Evolutionary conservation across 2,329 filamentous ascomycete genomes (phyloP).

Genomic region (Xylariaceae sp.): DNA sequence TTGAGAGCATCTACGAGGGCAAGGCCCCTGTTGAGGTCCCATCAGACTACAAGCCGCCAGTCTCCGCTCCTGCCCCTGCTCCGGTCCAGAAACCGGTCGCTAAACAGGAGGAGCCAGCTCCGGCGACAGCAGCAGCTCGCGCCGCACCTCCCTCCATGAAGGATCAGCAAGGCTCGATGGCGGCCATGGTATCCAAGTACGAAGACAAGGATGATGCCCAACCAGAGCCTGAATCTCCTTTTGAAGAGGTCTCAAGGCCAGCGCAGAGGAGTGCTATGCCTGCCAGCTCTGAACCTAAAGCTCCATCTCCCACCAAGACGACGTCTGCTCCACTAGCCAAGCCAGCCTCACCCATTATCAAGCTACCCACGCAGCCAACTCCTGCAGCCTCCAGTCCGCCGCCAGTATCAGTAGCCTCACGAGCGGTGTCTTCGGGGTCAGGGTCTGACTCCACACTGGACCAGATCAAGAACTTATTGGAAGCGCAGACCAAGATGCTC

Average conservation of each 20-base stretch:
- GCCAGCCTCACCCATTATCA: constrained; percentile 38
- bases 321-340: constrained; percentile 40
- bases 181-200: constrained; percentile 80
- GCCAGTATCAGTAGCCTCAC: constrained; percentile 34
- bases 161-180: constrained; percentile 84
- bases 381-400: constrained; percentile 32
- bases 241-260: constrained; percentile 80
- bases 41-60: constrained; percentile 60
- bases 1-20: constrained; percentile 88
- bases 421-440: constrained; percentile 36
- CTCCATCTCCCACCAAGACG: constrained; percentile 29
- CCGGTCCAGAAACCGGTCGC: constrained; percentile 47
- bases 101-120: constrained; percentile 48
- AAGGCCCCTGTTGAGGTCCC: constrained; percentile 73
- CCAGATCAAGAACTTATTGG: constrained; percentile 74
- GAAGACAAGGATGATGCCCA: constrained; percentile 66
- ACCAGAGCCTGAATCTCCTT: constrained; percentile 70
- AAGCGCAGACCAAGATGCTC: constrained; percentile 74
- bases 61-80: constrained; percentile 41
- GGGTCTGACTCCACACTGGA: constrained; percentile 63
- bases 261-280: constrained; percentile 52
- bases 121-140: constrained; percentile 45
- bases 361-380: constrained; percentile 34
- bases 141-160: constrained; percentile 67
- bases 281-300: constrained; percentile 25